Percentiles rank a stretch among this genome's conserved stretches.
Conservation (phyloP, 202 grass and related monocot species). For the Alloteropsis angusta region DNA sequence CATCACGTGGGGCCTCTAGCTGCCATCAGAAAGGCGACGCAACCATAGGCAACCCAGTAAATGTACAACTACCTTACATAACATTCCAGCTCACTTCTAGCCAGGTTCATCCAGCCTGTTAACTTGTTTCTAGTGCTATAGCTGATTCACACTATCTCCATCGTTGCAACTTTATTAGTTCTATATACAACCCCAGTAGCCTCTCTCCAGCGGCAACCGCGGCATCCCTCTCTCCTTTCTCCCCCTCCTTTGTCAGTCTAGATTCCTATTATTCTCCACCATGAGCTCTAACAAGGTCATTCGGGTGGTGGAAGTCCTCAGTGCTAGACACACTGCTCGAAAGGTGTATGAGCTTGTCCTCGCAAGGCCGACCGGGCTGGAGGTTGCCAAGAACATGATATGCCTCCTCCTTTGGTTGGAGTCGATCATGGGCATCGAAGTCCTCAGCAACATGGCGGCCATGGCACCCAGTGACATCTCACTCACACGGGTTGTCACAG, state of each 20-base stretch:
- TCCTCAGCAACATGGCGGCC: not conserved
- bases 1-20: not conserved
- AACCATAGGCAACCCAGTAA: not conserved
- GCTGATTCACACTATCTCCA: not conserved
- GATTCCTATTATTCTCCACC: not conserved
- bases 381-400: slow-evolving; percentile 26
- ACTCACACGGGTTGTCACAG: not conserved
- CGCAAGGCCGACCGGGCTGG: not conserved
- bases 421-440: not conserved
- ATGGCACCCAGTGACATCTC: not conserved
- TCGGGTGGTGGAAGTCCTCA: slow-evolving; percentile 31
- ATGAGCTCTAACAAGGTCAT: not conserved
- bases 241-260: not conserved
- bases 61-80: not conserved
- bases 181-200: not conserved
- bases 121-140: not conserved
- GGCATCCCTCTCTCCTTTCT: not conserved
- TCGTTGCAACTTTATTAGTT: not conserved
- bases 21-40: no score
- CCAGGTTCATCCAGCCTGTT: not conserved
- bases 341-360: slow-evolving; percentile 22
- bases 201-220: not conserved
- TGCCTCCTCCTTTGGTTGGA: slow-evolving; percentile 51
- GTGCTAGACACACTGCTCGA: slow-evolving; percentile 24
- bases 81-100: not conserved